Base-by-base conservation (phyloP, 208 protist genomes). In the Naegleria fowleri region DNA sequence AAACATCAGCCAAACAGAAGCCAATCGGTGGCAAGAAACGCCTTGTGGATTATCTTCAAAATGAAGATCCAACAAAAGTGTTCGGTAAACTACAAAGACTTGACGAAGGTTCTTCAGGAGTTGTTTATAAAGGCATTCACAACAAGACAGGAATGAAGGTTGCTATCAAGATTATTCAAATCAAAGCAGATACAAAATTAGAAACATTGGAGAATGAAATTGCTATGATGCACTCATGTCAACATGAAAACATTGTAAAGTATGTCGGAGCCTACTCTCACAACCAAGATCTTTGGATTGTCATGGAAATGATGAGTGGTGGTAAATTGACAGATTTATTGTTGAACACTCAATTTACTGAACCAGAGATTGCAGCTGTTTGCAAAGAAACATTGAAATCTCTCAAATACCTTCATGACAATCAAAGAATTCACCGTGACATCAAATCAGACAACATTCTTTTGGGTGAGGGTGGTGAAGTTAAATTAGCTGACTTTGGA, bases 161-260 rank as follows among this genome's bases (percentile, higher is more conserved):
- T 0, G 97, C 97, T 7, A 95, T 98, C 36, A 98, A 98, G 91
- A 94, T 96, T 83, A 95, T 98, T 7, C 93, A 88, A 55, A 93
- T 97, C 0, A 93, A 97, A 19, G 93, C 92, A 1, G 95, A 97
- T 91, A 95, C 95, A 55, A 94, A 95, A 91, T 79, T 97, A 1
- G 94, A 97, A 29, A 94, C 91, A 48, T 94, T 98, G 52, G 93
- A 95, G 36, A 92, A 94, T 51, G 97, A 98, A 91, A 95, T 98
- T 59, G 93, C 94, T 67, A 97, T 98, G 91, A 92, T 98, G 58
- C 91, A 96, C 39, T 91, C 93, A 84, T 97, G 96, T 85, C 36
- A 94, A 36, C 96, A 97, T 92, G 94, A 96, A 0, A 97, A 98
- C 90, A 94, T 98, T 88, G 96, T 98, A 41, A 91, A 93, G 19